Base-by-base conservation (phyloP, 148 eudicot genomes). In the Persicaria maculosa region DNA sequence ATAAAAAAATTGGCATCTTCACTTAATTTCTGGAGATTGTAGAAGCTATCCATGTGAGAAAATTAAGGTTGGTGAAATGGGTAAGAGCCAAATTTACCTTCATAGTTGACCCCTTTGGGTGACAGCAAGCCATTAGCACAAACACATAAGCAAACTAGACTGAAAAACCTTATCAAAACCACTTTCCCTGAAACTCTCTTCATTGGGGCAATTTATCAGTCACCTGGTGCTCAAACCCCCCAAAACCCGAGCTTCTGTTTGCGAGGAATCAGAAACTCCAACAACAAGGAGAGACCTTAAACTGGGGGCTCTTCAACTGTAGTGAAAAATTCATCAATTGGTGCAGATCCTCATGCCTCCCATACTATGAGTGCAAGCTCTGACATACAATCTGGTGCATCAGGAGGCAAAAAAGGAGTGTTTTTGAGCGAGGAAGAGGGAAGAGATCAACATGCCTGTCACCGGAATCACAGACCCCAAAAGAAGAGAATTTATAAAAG, bases 31-130 rank as follows among this genome's bases (percentile, higher is more conserved):
- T 12, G 9, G 40, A 46, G 73, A 71, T 46, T 71, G 9, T n/a
- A 31, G 53, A 71, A 71, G 15, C 54, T 8, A 45, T 52, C 73
- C 73, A 70, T 70, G 50, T 71, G 25, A 71, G 5, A 46, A 71
- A 17, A 71, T 71, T 11, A 47, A n/a, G 25, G 45, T 48, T 71
- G 14, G 36, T 46, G 20, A 64, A 10, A 20, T 43, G 46, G 50
- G 59, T 9, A 17, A 54, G 73, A 44, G 47, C 43, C 9, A 12
- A 31, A 62, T 4, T 78, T 80, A 90, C 98, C 98, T 94, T 94
- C 98, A 84, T 69, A 86, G 82, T 91, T 94, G 82, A 94, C 88
- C 74, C 98, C 98, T 78, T 85, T 86, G 46, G 98, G 82, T 12
- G 98, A 79, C 72, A 94, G 97, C 82, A 85, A 74, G 75, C 84